Evolutionary conservation across 257 asterid genomes (phyloP), one percentile per base, ranked within the genome.

Genomic region (Lycium barbarum): DNA sequence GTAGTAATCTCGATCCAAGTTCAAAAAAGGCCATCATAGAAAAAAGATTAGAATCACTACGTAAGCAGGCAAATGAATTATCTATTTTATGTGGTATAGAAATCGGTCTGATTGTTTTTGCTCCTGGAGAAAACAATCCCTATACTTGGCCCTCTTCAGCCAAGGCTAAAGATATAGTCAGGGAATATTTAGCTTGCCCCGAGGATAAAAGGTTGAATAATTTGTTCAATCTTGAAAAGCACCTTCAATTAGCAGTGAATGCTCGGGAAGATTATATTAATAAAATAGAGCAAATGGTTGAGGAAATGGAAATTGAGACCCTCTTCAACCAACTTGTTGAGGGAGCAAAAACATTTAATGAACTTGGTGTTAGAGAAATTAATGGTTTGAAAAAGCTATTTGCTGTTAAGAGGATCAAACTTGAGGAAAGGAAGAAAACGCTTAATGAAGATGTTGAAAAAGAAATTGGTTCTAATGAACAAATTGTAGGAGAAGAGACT

Each of bases 61-160:
- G 82, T 14, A 91, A 88, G 68, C 87, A 89, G 80, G 92, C 91
- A 13, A 5, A 82, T 0, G 92, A 91, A 85, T 70, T 91, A 35
- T 89, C 91, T 8, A 43, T 88, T 74, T 43, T 91, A 82, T 91
- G 92, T 35, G 91, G 83, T 5, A 62, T 85, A 49, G 89, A 87
- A 73, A 53, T 89, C 45, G 84, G 40, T 20, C 76, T 91, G 40
- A 73, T 89, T 47, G 54, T 91, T 55, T 83, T 66, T 26, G 83
- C 80, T 53, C 90, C 83, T 17, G 36, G 65, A 0, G 88, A 84
- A 55, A 89, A 83, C n/a, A 53, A 54, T 49, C 3, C 87, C 0
- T 86, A 84, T 13, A 18, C 82, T 53, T 91, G 93, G 93, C 92
- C 92, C 71, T 82, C 88, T 18, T 82, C 72, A 20, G 88, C 85